These are phyloP conservation scores for Candida vaughaniae DNA, from an alignment of 805 yeast species.

Conservation along the genomic window DNA sequence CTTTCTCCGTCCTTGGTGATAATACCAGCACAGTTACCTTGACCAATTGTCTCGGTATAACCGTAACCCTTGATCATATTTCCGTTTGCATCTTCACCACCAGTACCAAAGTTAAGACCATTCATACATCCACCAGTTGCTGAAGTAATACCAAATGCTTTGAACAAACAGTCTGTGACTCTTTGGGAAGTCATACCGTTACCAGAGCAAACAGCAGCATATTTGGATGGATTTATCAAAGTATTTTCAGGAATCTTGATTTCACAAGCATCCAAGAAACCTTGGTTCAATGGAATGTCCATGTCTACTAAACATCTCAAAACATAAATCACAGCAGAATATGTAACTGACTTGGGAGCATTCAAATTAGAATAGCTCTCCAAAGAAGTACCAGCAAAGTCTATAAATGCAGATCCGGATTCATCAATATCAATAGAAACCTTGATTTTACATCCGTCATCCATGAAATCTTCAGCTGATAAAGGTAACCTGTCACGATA, in stretches of 20 bases:
- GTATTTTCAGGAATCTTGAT: slow-evolving; percentile 16
- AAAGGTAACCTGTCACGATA: slow-evolving; percentile 34
- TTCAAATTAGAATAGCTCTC: slow-evolving; percentile 52
- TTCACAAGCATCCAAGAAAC: slow-evolving; percentile 19
- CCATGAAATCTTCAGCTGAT: slow-evolving; percentile 17
- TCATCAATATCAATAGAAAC: slow-evolving; percentile 19
- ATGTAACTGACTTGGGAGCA: slow-evolving; percentile 86
- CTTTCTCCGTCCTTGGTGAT: slow-evolving; percentile 11
- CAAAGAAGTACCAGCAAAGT: slow-evolving; percentile 25
- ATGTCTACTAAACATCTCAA: slow-evolving; percentile 78
- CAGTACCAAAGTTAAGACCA: slow-evolving; percentile 20
- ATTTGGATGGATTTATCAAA: slow-evolving; percentile 17
- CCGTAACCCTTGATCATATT: slow-evolving; percentile 18
- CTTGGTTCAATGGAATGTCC: slow-evolving; percentile 75
- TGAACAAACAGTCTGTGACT: slow-evolving; percentile 19
- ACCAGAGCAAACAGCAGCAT: slow-evolving; percentile 21
- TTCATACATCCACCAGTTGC: slow-evolving; percentile 23
- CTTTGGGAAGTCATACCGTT: slow-evolving; percentile 23
- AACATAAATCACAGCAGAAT: slow-evolving; percentile 82
- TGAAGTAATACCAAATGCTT: slow-evolving; percentile 20
- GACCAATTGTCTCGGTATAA: slow-evolving; percentile 17
- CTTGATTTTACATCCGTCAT: slow-evolving; percentile 17
- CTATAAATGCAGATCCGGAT: slow-evolving; percentile 23
- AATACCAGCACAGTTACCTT: slow-evolving; percentile 20
- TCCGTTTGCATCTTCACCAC: slow-evolving; percentile 17